Percentiles rank a stretch among this genome's conserved stretches.
Conservation (phyloP, 208 protist species). For the Wallacemonas sp. region DNA sequence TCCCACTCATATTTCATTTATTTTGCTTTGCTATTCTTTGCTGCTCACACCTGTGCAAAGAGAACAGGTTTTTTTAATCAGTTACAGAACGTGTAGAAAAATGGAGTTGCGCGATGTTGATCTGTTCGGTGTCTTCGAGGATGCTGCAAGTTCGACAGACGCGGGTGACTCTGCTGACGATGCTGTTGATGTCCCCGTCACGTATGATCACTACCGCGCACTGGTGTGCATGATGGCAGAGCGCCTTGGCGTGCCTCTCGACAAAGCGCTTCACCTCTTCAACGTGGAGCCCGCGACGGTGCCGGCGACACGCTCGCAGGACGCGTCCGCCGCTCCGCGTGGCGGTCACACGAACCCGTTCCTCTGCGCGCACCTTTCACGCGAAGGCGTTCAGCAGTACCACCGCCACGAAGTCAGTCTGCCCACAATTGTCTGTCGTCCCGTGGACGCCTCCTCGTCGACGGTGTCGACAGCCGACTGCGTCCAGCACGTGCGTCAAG, state of each 20-base stretch:
- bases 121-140: slow-evolving; percentile 32
- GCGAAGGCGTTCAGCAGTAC: slow-evolving; percentile 34
- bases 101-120: slow-evolving; percentile 28
- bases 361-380: slow-evolving; percentile 54
- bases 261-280: slow-evolving; percentile 13
- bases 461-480: too few species aligned
- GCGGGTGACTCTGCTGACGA: too few species aligned
- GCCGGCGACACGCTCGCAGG: too few species aligned
- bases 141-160: slow-evolving; percentile 1
- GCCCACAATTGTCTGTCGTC: slow-evolving; percentile 18
- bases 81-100: background rate
- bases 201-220: slow-evolving; percentile 22
- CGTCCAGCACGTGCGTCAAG: too few species aligned
- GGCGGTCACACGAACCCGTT: slow-evolving; percentile 5
- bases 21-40: too few species aligned
- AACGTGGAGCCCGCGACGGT: slow-evolving; percentile 25
- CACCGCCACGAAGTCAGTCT: slow-evolving; percentile 12
- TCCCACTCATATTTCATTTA: too few species aligned
- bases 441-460: background rate
- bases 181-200: slow-evolving; percentile 13
- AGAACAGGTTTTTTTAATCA: slow-evolving; percentile 2
- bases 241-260: slow-evolving; percentile 12
- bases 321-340: background rate
- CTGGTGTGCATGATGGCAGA: slow-evolving; percentile 27
- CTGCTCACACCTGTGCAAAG: too few species aligned